These are phyloP conservation scores for Colletotrichum sp. DNA, from an alignment of 2,329 filamentous ascomycete genomes.

Conservation along the genomic window DNA sequence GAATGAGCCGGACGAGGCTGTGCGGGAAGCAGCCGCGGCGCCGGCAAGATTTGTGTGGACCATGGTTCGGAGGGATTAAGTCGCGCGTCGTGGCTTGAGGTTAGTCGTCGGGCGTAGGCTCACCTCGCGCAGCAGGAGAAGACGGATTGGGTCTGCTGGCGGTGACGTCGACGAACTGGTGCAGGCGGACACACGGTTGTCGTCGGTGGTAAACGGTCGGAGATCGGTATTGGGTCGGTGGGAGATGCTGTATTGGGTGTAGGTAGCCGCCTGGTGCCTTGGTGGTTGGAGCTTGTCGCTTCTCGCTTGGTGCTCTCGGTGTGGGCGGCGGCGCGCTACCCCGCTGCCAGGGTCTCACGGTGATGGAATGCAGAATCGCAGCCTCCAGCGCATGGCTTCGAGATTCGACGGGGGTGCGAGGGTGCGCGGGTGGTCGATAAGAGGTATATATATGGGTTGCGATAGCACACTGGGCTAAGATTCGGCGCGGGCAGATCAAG, in stretches of 20 bases:
- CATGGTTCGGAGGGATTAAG: not conserved
- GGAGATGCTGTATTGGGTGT: conserved; percentile 15
- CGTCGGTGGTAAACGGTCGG: conserved; percentile 12
- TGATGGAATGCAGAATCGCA: conserved; percentile 20
- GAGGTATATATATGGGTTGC: not conserved
- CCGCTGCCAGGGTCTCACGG: conserved; percentile 22
- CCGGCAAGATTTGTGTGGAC: conserved; percentile 2
- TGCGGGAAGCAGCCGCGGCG: conserved; percentile 12
- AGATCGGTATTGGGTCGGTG: conserved; percentile 15
- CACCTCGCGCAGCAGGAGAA: not conserved
- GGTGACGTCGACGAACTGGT: conserved; percentile 9
- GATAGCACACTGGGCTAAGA: not conserved
- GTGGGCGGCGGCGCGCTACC: conserved; percentile 12
- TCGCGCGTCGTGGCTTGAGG: not conserved
- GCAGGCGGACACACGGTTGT: not conserved
- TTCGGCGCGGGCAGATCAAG: not conserved
- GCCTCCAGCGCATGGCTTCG: conserved; percentile 18
- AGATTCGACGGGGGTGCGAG: not conserved
- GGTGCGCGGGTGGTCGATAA: not conserved
- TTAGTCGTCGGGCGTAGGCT: not conserved
- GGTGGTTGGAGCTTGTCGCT: not conserved
- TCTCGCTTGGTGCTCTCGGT: not conserved
- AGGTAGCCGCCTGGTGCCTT: not conserved
- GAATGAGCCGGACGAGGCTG: conserved; percentile 51
- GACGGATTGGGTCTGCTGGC: not conserved